Evolutionary conservation across 306 rosid genomes (phyloP), one percentile per base, ranked within the genome.

Genomic region (Corylus avellana): DNA sequence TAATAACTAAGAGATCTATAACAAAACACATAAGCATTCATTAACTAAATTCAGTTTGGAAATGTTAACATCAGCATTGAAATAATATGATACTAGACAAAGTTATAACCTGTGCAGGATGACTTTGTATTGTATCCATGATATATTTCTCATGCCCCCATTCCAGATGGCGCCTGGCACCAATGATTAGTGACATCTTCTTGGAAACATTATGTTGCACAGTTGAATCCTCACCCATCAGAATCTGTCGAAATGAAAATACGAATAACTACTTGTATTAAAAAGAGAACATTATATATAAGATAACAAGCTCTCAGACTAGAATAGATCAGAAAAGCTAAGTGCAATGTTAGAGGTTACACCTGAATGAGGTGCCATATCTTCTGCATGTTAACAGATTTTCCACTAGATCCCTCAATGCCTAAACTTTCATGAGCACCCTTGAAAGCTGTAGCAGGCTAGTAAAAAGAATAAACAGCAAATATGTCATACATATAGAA

Each of bases 341-440:
- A 75, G 75, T 25, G 55, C 78, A 83, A 35, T 77, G 73, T 35
- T 17, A 80, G 2, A 62, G 82, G 76, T 72, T 71, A 42, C 70
- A 93, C 99, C 97, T 90, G 96, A 79, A 95, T 85, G 85, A 95
- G 94, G 88, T 91, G 98, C 99, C 99, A 95, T 81, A 95, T 93
- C 89, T 95, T 95, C 84, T 85, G 92, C 93, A 95, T 89, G 20
- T 81, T 89, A 69, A 93, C 99, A 74, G 99, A 91, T 83, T 93
- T 95, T 83, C 99, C 99, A 51, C 97, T 90, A 81, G 96, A 83
- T 72, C 87, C 84, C 80, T 91, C 92, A 71, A 89, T 86, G 74
- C 89, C 86, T 83, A 95, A 73, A 85, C 91, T 88, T 84, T 95
- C 97, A 76, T 93, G 91, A 73, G 96, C 94, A 67, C 86, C 88